A percentile compares a stretch with the other conserved stretches of the same genome.
Evolutionary conservation across 116 monocot species (phyloP).

Genomic region (Dioscorea cayenensis): DNA sequence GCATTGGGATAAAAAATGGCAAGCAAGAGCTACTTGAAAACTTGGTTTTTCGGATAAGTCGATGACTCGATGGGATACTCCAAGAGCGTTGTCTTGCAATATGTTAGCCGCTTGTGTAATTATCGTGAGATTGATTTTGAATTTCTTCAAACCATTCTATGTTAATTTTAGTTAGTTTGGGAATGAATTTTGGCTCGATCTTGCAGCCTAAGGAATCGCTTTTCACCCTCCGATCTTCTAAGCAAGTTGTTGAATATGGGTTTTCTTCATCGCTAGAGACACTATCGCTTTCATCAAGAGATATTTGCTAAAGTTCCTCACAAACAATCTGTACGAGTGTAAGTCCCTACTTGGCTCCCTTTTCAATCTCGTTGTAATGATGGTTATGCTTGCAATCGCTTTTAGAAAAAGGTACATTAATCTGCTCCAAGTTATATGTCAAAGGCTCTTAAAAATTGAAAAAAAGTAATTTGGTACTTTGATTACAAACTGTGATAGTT

Average conservation of each 20-base stretch:
- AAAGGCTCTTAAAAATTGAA: too few relatives aligned
- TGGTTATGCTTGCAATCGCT: background rate
- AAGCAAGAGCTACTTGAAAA: conserved; percentile 38
- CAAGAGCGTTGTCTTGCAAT: conserved; percentile 51
- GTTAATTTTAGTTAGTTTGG: background rate
- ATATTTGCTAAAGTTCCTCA: too few relatives aligned
- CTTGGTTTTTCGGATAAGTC: conserved; percentile 83
- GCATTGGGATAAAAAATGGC: conserved; percentile 29
- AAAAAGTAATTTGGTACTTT: too few relatives aligned
- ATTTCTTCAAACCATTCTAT: background rate
- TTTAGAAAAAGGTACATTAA: background rate
- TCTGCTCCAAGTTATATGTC: background rate
- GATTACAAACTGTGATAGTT: background rate
- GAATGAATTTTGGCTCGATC: background rate
- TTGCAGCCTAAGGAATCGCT: conserved; percentile 78
- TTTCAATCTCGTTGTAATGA: too few relatives aligned
- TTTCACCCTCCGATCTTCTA: conserved; percentile 44
- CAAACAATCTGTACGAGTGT: too few relatives aligned
- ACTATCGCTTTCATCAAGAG: too few relatives aligned
- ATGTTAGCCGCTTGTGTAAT: conserved; percentile 69
- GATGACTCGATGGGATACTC: conserved; percentile 75
- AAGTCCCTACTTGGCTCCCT: too few relatives aligned
- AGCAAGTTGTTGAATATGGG: conserved; percentile 57
- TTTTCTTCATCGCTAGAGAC: conserved; percentile 42
- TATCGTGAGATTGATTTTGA: background rate